phyloP scores from a whole-genome alignment of 1,284 basidiomycete species.

The Trametes pubescens region DNA sequence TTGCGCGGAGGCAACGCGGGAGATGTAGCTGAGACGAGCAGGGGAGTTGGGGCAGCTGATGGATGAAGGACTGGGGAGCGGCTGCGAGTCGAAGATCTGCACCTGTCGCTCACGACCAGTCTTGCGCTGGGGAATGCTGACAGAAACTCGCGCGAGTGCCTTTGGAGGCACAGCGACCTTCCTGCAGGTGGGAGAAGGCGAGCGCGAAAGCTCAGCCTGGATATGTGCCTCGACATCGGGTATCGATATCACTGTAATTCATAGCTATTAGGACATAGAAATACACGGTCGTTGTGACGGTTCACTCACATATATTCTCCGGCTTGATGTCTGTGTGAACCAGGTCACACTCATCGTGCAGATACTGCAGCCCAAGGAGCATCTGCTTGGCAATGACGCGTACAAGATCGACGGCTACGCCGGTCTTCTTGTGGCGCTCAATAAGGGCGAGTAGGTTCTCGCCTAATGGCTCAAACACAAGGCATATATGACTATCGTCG shows the following conservation, averaged over 20 bases:
- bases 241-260: conserved; percentile 74
- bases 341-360: conserved; percentile 89
- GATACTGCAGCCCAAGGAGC: conserved; percentile 88
- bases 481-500: conserved; percentile 84
- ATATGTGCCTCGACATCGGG: conserved; percentile 79
- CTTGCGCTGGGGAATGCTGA: conserved; percentile 63
- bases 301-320: conserved; percentile 86
- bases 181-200: conserved; percentile 72
- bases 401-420: conserved; percentile 82
- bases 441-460: conserved; percentile 88
- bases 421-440: conserved; percentile 87
- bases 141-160: conserved; percentile 60
- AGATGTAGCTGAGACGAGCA: conserved; percentile 46
- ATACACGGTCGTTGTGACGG: neutral
- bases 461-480: conserved; percentile 91
- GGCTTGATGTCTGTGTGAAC: conserved; percentile 93
- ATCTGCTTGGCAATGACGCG: conserved; percentile 87
- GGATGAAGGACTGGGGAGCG: conserved; percentile 56
- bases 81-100: conserved; percentile 82
- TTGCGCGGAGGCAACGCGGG: conserved; percentile 38
- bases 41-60: conserved; percentile 54
- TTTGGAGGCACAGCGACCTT: conserved; percentile 74
- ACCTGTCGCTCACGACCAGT: conserved; percentile 65
- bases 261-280: conserved; percentile 14
- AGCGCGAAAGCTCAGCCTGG: conserved; percentile 66